These are phyloP conservation scores for Colletotrichum lindemuthianum DNA, from an alignment of 2,329 filamentous ascomycete genomes.

Conservation along the genomic window DNA sequence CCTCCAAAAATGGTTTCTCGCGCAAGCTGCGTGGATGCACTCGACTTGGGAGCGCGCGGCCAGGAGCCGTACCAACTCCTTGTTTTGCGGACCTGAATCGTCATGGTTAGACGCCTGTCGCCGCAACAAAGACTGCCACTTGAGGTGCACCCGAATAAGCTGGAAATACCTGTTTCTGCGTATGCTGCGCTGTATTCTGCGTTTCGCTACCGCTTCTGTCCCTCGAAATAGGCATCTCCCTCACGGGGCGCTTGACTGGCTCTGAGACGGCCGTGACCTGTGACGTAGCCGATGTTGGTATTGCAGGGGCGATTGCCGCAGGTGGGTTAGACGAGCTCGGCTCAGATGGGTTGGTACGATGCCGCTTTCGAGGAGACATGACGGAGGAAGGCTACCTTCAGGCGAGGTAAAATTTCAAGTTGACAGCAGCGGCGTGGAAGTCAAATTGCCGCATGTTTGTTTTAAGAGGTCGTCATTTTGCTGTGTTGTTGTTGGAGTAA, in stretches of 20 bases:
- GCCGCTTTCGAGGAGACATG: slow-evolving; percentile 56
- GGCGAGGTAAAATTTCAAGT: slow-evolving; percentile 13
- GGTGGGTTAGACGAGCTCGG: slow-evolving; percentile 36
- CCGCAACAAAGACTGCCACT: not conserved
- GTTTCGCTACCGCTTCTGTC: slow-evolving; percentile 34
- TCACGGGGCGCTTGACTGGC: slow-evolving; percentile 22
- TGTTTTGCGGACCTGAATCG: slow-evolving; percentile 58
- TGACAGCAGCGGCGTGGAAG: slow-evolving; percentile 11
- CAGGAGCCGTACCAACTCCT: slow-evolving; percentile 73
- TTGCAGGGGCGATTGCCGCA: slow-evolving; percentile 33
- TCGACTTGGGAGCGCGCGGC: slow-evolving; percentile 65
- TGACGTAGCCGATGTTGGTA: slow-evolving; percentile 37
- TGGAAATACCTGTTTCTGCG: slow-evolving; percentile 35
- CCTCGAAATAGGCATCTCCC: slow-evolving; percentile 29
- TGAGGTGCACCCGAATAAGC: not conserved
- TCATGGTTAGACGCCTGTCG: slow-evolving; percentile 6
- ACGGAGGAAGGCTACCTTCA: slow-evolving; percentile 20
- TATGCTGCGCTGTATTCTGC: slow-evolving; percentile 9
- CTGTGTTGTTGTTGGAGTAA: slow-evolving; percentile 19
- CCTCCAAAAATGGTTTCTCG: slow-evolving; percentile 70
- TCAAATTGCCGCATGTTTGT: slow-evolving; percentile 33
- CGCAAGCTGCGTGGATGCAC: slow-evolving; percentile 68
- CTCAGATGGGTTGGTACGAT: slow-evolving; percentile 47
- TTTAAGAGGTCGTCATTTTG: slow-evolving; percentile 17
- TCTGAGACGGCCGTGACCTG: slow-evolving; percentile 36